phyloP scores from a whole-genome alignment of 805 yeast genomes.

The Saturnispora gosingensis region DNA sequence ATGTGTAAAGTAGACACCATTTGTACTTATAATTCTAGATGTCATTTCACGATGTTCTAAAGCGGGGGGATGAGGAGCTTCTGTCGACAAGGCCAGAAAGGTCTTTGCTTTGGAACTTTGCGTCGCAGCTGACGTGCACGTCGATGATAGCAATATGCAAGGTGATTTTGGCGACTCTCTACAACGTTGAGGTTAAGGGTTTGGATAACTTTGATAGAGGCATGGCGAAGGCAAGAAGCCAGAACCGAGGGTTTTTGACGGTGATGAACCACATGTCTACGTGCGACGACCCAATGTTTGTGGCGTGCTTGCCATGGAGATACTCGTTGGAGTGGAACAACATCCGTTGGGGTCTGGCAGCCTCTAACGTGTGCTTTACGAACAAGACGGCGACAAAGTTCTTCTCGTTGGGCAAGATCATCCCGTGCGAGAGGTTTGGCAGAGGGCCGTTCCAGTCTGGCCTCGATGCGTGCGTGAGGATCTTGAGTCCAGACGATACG shows the following conservation, averaged over 20 bases:
- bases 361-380: slow-evolving; percentile 80
- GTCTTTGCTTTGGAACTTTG: slow-evolving; percentile 50
- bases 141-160: slow-evolving; percentile 60
- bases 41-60: slow-evolving; percentile 62
- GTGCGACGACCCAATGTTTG: slow-evolving; percentile 85
- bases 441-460: slow-evolving; percentile 89
- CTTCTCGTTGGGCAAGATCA: slow-evolving; percentile 82
- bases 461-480: slow-evolving; percentile 73
- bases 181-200: slow-evolving; percentile 54
- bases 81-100: slow-evolving; percentile 43
- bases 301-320: slow-evolving; percentile 77
- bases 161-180: slow-evolving; percentile 47
- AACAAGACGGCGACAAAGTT: slow-evolving; percentile 42
- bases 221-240: slow-evolving; percentile 48
- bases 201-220: slow-evolving; percentile 59
- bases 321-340: slow-evolving; percentile 52
- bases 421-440: slow-evolving; percentile 83
- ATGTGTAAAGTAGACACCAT: neutral
- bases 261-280: slow-evolving; percentile 90
- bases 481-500: slow-evolving; percentile 72
- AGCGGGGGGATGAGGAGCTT: slow-evolving; percentile 67
- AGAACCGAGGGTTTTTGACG: slow-evolving; percentile 71
- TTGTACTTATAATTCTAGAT: slow-evolving; percentile 24
- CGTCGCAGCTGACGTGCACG: slow-evolving; percentile 61
- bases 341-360: slow-evolving; percentile 92